Percentiles rank a stretch among this genome's conserved stretches.
Conservation (phyloP, 2,329 filamentous ascomycete genomes). For the Falciphora oryzae region DNA sequence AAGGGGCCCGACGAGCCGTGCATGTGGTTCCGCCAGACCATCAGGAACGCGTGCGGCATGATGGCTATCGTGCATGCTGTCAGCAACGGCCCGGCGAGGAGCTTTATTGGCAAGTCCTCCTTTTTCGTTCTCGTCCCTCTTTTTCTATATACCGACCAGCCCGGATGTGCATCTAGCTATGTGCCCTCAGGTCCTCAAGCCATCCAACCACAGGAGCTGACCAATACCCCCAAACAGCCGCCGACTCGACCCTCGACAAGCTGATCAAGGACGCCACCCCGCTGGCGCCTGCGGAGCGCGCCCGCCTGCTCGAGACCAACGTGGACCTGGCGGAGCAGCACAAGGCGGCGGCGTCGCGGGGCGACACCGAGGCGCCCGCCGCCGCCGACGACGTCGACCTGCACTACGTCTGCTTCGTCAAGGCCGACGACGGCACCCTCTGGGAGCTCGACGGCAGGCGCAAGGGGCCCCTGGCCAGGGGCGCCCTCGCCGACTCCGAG, state of each 20-base stretch:
- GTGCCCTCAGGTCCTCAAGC: too few species aligned
- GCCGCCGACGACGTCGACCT: slow-evolving; percentile 82
- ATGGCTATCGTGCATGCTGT: slow-evolving; percentile 84
- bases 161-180: not conserved
- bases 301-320: slow-evolving; percentile 71
- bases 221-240: not conserved
- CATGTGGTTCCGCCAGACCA: slow-evolving; percentile 92
- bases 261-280: slow-evolving; percentile 67
- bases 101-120: slow-evolving; percentile 48
- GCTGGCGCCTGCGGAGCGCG: slow-evolving; percentile 59
- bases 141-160: not conserved
- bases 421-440: slow-evolving; percentile 56
- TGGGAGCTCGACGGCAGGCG: slow-evolving; percentile 57
- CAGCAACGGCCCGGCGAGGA: slow-evolving; percentile 65
- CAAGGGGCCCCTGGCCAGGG: slow-evolving; percentile 52
- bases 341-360: slow-evolving; percentile 65
- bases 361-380: slow-evolving; percentile 72
- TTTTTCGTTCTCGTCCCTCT: not conserved
- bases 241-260: slow-evolving; percentile 50
- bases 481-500: slow-evolving; percentile 51
- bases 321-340: slow-evolving; percentile 73
- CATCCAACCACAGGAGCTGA: too few species aligned
- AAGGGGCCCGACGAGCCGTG: slow-evolving; percentile 68
- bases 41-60: slow-evolving; percentile 85
- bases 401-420: slow-evolving; percentile 95